Evolutionary conservation across 2,329 filamentous ascomycete genomes (phyloP), one percentile per base, ranked within the genome.

Genomic region (Aureobasidium sp.): DNA sequence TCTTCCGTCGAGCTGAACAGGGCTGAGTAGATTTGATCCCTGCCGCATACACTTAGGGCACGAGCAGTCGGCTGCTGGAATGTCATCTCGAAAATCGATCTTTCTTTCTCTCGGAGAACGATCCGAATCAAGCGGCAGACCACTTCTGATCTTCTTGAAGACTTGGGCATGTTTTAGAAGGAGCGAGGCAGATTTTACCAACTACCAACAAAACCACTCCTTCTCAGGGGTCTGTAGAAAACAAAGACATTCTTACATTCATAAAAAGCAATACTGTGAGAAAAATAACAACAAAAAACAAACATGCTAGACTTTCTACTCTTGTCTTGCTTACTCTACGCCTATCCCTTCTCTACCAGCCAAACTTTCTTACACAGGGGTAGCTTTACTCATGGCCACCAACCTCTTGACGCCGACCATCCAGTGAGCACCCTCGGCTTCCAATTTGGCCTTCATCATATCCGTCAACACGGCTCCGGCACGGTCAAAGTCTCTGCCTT

Each of bases 401-500:
- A 76, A 65, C 22, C 74, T 69, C 69, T 76, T 75, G 49, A 76
- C 69, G 41, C 64, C 66, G 22, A 66, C 79, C 76, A 81, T 78
- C 79, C 79, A 81, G 66, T 79, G 75, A 59, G 75, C 77, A 9
- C 78, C 79, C 68, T 80, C 78, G 29, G 64, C 67, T 63, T 79
- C 77, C 27, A 73, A 74, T 72, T 79, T 79, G 63, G 72, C 75
- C 58, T 72, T 77, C 76, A 79, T 78, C 69, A 81, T 68, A 51
- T 77, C 75, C 29, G 74, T 76, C 62, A 80, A 77, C 29, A 79
- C 65, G 12, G 71, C 70, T 66, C 72, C 70, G 9, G 79, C 79
- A 31, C 74, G 68, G n/a, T 80, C 78, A 65, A 77, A 79, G 22
- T 79, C 72, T 64, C 73, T 74, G 12, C 66, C 67, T 49, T 76